Base-by-base conservation (phyloP, 345 rosid genomes). In the Eucalyptus erythrocorys region DNA sequence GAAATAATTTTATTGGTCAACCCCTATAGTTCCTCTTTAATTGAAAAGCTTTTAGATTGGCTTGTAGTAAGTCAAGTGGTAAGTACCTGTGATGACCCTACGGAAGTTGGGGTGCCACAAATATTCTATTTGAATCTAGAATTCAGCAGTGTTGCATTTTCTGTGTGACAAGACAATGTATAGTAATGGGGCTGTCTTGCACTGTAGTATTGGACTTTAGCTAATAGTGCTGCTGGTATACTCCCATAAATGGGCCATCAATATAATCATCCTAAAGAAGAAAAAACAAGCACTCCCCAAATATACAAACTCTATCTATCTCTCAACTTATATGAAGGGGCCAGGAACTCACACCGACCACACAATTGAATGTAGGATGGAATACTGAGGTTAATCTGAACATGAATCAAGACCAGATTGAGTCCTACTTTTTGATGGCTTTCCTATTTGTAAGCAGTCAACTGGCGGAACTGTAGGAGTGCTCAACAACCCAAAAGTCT, bases 381-480 rank as follows among this genome's bases (percentile, higher is more conserved):
- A 76, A 21, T 86, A 51, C 53, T 80, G 84, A 55, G 87, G 85
- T 48, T 88, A 87, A 66, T 89, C 90, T 98, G 93, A 94, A 86
- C 99, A 98, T 5, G 90, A 61, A 88, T 97, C 98, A 79, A 89
- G 92, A 87, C 92, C 95, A 21, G 95, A 90, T 85, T 94, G 97
- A 71, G 94, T 93, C 71, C 96, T 91, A 91, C 93, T 97, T 89
- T 90, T 95, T 4, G 99, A 76, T 16, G 99, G 99, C 93, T 97
- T 98, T 26, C 99, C 99, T 12, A 94, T 92, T 89, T 94, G 98
- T 89, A 98, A 90, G 85, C 99, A 98, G 87, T 89, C 94, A 17
- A 98, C 95, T 12, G 99, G 99, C 51, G 99, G 99, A 87, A 91
- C 92, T 2, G 98, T 95, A 26, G 98, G 97, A 48, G 98, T 94